Evolutionary conservation across 305 asterid species (phyloP).

Genomic region (Caryopteris hybrid): DNA sequence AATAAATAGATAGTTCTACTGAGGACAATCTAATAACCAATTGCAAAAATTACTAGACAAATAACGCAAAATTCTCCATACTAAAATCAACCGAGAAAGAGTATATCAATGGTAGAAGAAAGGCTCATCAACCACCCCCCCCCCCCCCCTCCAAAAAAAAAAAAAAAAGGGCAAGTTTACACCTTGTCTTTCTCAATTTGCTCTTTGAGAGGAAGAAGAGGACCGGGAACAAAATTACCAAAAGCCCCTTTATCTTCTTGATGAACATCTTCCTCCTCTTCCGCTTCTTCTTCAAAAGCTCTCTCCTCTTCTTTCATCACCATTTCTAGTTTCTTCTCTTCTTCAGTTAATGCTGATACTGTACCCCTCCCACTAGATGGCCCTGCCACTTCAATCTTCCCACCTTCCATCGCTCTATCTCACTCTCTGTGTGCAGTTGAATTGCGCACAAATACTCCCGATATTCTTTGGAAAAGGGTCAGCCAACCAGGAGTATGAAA

Average conservation of each 20-base stretch:
- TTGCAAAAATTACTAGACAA: background rate
- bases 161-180: background rate
- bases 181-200: constrained; percentile 82
- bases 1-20: background rate
- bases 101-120: background rate
- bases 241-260: constrained; percentile 21
- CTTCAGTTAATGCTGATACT: constrained; percentile 14
- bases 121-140: no score
- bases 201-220: constrained; percentile 74
- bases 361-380: constrained; percentile 29
- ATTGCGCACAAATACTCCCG: background rate
- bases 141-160: background rate
- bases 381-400: constrained; percentile 42
- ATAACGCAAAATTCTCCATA: background rate
- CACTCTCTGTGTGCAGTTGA: background rate
- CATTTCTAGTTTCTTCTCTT: constrained; percentile 21
- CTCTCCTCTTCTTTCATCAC: constrained; percentile 10
- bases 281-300: constrained; percentile 10
- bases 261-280: constrained; percentile 19
- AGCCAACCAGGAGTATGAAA: constrained; percentile 1
- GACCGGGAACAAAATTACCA: constrained; percentile 59
- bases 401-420: constrained; percentile 29
- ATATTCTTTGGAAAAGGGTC: background rate
- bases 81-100: background rate
- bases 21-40: no score